phyloP scores from a whole-genome alignment of 768 basidiomycete species.

The Boletus bicolor region DNA sequence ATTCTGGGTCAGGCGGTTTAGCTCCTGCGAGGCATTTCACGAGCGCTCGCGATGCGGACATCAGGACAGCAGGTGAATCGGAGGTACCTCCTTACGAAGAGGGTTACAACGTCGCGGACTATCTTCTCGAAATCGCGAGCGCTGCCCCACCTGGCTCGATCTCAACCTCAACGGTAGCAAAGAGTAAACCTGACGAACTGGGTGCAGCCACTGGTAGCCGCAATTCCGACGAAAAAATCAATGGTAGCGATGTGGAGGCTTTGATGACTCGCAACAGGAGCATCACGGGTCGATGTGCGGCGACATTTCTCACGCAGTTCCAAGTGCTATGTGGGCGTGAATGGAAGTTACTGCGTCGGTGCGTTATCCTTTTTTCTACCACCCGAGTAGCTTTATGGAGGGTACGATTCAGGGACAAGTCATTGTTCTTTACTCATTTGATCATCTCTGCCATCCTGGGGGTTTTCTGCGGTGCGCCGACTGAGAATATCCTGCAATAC shows the following conservation, averaged over 20 bases:
- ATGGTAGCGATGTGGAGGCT: conserved; percentile 19
- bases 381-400: not conserved
- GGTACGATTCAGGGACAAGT: conserved; percentile 60
- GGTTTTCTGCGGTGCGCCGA: conserved; percentile 71
- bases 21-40: conserved; percentile 69
- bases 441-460: conserved; percentile 69
- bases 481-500: not conserved
- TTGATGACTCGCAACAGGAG: conserved; percentile 14
- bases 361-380: conserved; percentile 6
- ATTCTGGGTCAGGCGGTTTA: conserved; percentile 73
- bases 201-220: not conserved
- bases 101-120: conserved; percentile 92
- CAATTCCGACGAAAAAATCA: conserved; percentile 15
- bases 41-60: conserved; percentile 20
- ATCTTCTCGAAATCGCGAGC: conserved; percentile 84
- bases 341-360: conserved; percentile 78
- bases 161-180: conserved; percentile 28
- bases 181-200: conserved; percentile 1
- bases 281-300: conserved; percentile 44
- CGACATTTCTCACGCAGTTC: conserved; percentile 88
- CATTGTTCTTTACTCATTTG: conserved; percentile 78
- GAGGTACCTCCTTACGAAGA: conserved; percentile 54
- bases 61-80: conserved; percentile 35
- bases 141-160: conserved; percentile 50
- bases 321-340: conserved; percentile 80